Base-by-base conservation (phyloP, 768 basidiomycete species). In the Mycena leptocephala region DNA sequence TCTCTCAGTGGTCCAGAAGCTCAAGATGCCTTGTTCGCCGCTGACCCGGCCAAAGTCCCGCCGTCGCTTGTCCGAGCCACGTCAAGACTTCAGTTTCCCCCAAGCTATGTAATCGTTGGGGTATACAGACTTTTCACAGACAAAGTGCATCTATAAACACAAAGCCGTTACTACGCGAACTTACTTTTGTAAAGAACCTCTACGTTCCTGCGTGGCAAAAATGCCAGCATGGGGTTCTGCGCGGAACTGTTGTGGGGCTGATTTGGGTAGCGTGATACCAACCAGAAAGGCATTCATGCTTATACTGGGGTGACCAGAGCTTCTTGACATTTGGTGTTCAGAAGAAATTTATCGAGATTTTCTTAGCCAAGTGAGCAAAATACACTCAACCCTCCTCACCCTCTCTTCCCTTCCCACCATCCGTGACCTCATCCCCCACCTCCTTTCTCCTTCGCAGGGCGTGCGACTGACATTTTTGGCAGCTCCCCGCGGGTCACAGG, bases 51-150 rank as follows among this genome's bases (percentile, higher is more conserved):
- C 18, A 77, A 89, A 55, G 81, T 91, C 5, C 93, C 93, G 0
- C 79, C 82, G 3, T 75, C 85, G 28, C 88, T 95, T 13, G 83
- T 85, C 32, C 86, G 90, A n/a, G 92, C 94, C 0, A 87, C 88
- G 1, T 82, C 89, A 14, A 90, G 95, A 33, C 89, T 98, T 66
- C 86, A 92, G 53, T 94, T 96, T 78, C 93, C 96, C 0, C 95
- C 97, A 0, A 93, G 93, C 3, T 98, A 98, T 82, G 92, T 93
- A 58, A 84, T 96, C 5, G 96, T 98, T 0, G 97, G 97, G 0
- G 90, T 93, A 22, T 98, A 97, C 83, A 88, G 97, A 33, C 87
- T 98, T 8, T 89, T 92, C 80, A 96, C 94, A 0, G 96, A 97
- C 83, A 87, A 90, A 46, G 84, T 84, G 66, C 46, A 16, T 51